phyloP scores from a whole-genome alignment of 768 basidiomycete species.

The Calocybe cyanea region DNA sequence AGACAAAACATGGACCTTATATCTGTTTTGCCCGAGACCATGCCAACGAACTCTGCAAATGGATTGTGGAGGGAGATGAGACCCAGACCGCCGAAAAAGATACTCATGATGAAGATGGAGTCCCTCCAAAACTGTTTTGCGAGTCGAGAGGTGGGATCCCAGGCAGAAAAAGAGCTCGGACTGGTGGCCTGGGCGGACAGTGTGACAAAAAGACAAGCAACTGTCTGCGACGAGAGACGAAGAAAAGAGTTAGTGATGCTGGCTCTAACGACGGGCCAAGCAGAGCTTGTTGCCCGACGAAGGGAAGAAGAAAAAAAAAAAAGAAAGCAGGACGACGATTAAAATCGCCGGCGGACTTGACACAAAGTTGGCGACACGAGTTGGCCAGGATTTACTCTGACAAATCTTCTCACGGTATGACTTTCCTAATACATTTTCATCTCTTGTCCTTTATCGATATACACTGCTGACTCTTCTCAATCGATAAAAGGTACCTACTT shows the following conservation, averaged over 20 bases:
- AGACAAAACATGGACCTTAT: slow-evolving; percentile 68
- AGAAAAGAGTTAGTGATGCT: neutral
- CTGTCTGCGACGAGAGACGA: slow-evolving; percentile 17
- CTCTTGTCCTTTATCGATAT: slow-evolving; percentile 12
- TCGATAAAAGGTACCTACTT: slow-evolving; percentile 12
- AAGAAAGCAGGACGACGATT: slow-evolving; percentile 7
- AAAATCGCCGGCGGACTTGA: slow-evolving; percentile 7
- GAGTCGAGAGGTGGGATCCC: slow-evolving; percentile 30
- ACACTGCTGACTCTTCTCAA: neutral
- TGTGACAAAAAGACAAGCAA: slow-evolving; percentile 28
- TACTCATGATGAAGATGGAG: slow-evolving; percentile 55
- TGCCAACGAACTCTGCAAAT: slow-evolving; percentile 44
- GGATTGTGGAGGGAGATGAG: slow-evolving; percentile 57
- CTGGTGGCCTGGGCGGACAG: slow-evolving; percentile 36
- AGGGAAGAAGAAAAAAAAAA: neutral
- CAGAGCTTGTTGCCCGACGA: slow-evolving; percentile 15
- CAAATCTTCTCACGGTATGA: slow-evolving; percentile 16
- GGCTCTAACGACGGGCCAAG: slow-evolving; percentile 10
- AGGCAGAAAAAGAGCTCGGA: slow-evolving; percentile 28
- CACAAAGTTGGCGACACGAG: slow-evolving; percentile 7
- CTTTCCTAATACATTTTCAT: no score
- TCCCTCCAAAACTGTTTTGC: slow-evolving; percentile 37
- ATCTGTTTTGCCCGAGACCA: slow-evolving; percentile 55
- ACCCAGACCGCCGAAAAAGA: slow-evolving; percentile 60
- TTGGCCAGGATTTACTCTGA: slow-evolving; percentile 18